These are phyloP conservation scores for Suillus subaureus DNA, from an alignment of 768 basidiomycete genomes.

Conservation along the genomic window DNA sequence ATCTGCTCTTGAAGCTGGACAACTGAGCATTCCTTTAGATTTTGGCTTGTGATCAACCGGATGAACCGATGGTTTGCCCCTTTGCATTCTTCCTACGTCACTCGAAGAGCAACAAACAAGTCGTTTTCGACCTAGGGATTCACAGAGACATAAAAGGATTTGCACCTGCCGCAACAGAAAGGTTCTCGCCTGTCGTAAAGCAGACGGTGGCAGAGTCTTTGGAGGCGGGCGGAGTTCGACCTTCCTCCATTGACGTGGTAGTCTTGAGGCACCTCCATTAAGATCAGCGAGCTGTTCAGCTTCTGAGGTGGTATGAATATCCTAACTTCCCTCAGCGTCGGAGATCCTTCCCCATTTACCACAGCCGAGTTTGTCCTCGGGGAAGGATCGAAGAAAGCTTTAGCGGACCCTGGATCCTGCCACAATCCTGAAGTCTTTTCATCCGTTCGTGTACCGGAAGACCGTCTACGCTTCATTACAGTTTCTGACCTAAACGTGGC, in stretches of 20 bases:
- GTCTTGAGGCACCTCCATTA: constrained; percentile 54
- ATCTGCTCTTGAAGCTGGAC: constrained; percentile 58
- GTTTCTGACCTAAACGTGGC: constrained; percentile 33
- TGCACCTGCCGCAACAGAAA: constrained; percentile 33
- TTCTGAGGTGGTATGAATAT: constrained; percentile 44
- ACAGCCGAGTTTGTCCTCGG: constrained; percentile 49
- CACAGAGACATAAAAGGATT: constrained; percentile 48
- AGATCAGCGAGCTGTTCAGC: constrained; percentile 43
- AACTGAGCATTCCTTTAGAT: constrained; percentile 40
- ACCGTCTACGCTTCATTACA: constrained; percentile 37
- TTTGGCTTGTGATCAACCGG: constrained; percentile 35
- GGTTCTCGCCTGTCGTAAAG: constrained; percentile 21
- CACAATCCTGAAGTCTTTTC: constrained; percentile 35
- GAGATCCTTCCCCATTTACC: constrained; percentile 45
- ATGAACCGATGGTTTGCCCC: constrained; percentile 37
- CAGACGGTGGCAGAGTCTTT: constrained; percentile 44
- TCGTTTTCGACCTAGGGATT: constrained; percentile 35
- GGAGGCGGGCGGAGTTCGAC: constrained; percentile 44
- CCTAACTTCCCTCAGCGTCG: constrained; percentile 45
- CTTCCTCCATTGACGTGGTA: constrained; percentile 45
- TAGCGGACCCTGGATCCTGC: constrained; percentile 40
- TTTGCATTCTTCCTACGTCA: constrained; percentile 57
- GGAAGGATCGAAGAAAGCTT: constrained; percentile 31
- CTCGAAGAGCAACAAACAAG: constrained; percentile 29
- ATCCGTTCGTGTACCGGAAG: constrained; percentile 35